Evolutionary conservation across 1,139 yeast genomes (phyloP), one percentile per base, ranked within the genome.

Genomic region (Eremothecium sinecaudum): DNA sequence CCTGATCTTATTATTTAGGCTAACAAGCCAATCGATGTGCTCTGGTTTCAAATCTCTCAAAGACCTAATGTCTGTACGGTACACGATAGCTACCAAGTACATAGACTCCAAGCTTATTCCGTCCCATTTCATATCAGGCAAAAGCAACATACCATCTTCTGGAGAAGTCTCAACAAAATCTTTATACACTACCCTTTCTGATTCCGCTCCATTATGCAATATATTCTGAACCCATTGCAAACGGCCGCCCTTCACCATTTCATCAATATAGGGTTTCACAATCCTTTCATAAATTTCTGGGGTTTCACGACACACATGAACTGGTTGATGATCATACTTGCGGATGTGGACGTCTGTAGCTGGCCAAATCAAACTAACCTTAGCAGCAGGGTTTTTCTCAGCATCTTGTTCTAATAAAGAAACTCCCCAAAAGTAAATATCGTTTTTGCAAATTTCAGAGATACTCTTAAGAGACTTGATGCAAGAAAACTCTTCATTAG

Each of bases 61-160:
- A 1, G 90, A 73, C 1, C 78, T 63, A n/a, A 90, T 70, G 41
- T 81, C 90, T 2, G 61, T 66, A 35, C 93, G 62, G 41, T 73
- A 73, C 4, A 80, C 92, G 41, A 92, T 79, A 8, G 84, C 80
- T 33, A 84, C 76, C 46, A 87, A 61, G 51, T 90, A 87, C 40
- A 92, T 60, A 2, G 87, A 61, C 15, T 75, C 82, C 54, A 80
- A 44, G 31, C 74, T 75, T 33, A 69, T 61, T 8, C 82, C 75
- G 54, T 90, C 96, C 99, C 99, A 90, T 56, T 87, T 87, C 84
- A 84, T 82, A 52, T 78, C 90, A 1, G 86, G 87, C 28, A 78
- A 61, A 28, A 80, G 58, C 2, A 79, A 70, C 48, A 73, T 75
- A 11, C 84, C 90, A 27, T 56, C 56, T 0, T 52, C 48, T 2